Percentiles rank a stretch among this genome's conserved stretches.
Conservation (phyloP, 2,329 filamentous ascomycete species). For the Pseudogymnoascus sp. region DNA sequence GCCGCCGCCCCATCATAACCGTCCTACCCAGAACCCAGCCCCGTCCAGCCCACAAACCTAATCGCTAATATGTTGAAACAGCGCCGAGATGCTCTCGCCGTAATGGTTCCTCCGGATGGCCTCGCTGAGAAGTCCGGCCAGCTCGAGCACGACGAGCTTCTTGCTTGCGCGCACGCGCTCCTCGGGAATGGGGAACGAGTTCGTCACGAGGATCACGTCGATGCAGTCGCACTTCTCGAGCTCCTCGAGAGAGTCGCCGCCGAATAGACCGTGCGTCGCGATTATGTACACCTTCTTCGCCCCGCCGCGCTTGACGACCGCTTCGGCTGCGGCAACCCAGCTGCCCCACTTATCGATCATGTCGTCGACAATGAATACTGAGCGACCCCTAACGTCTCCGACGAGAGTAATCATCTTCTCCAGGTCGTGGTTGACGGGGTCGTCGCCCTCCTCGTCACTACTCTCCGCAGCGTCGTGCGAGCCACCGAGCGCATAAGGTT, state of each 20-base stretch:
- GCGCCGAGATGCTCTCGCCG: conserved; percentile 66
- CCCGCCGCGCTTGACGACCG: conserved; percentile 83
- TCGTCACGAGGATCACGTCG: conserved; percentile 88
- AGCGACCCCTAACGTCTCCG: conserved; percentile 79
- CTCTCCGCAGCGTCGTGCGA: conserved; percentile 74
- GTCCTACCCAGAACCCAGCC: not conserved
- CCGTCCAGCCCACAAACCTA: conserved; percentile 3
- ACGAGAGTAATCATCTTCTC: conserved; percentile 98
- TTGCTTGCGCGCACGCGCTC: conserved; percentile 61
- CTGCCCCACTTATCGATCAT: conserved; percentile 98
- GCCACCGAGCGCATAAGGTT: conserved; percentile 65
- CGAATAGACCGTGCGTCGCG: conserved; percentile 92
- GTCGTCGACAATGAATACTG: conserved; percentile 93
- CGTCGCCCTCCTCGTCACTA: conserved; percentile 89
- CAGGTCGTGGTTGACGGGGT: conserved; percentile 68
- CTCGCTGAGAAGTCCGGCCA: conserved; percentile 81
- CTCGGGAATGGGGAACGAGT: conserved; percentile 86
- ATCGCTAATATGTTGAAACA: conserved; percentile 13
- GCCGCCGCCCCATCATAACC: not conserved
- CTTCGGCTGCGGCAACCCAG: conserved; percentile 96
- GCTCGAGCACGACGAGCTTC: conserved; percentile 84
- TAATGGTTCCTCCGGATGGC: conserved; percentile 95
- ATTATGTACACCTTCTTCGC: conserved; percentile 96
- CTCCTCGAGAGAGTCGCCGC: conserved; percentile 79
- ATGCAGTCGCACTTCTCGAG: conserved; percentile 91